A percentile compares a stretch with the other conserved stretches of the same genome.
Evolutionary conservation across 192 early-diverging fungal genomes (phyloP).

Genomic region (Coemansia sp.): DNA sequence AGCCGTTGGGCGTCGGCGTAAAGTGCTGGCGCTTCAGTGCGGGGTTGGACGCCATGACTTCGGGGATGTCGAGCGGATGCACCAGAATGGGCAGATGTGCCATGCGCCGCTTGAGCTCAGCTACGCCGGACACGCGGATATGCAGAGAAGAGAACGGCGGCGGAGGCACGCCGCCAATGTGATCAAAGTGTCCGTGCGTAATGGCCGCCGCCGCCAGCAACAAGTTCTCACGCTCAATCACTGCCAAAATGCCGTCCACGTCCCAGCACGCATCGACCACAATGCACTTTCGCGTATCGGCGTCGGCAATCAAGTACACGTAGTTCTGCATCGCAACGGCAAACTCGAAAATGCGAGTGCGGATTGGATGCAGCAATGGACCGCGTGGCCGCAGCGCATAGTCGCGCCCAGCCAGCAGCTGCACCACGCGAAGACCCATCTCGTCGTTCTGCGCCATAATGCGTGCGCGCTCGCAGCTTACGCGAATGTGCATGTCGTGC

Average conservation of each 20-base stretch:
- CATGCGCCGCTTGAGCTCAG: conserved; percentile 67
- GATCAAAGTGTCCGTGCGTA: conserved; percentile 89
- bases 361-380: conserved; percentile 63
- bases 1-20: conserved; percentile 61
- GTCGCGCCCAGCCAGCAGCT: conserved; percentile 72
- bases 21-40: conserved; percentile 58
- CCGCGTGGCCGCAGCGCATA: conserved; percentile 58
- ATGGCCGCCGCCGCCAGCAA: conserved; percentile 72
- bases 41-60: conserved; percentile 68
- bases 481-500: conserved; percentile 51
- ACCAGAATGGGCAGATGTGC: conserved; percentile 76
- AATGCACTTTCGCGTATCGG: conserved; percentile 65
- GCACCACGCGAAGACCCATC: conserved; percentile 64
- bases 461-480: conserved; percentile 56
- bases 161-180: conserved; percentile 82
- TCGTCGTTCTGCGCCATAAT: conserved; percentile 58
- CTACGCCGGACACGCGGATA: conserved; percentile 76
- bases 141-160: conserved; percentile 79
- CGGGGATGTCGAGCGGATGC: conserved; percentile 74
- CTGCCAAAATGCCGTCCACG: conserved; percentile 75
- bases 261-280: conserved; percentile 96
- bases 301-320: conserved; percentile 78
- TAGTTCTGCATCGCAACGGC: conserved; percentile 84
- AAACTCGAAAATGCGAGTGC: conserved; percentile 72
- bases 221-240: conserved; percentile 59